A percentile compares a stretch with the other conserved stretches of the same genome.
Conservation (phyloP, 202 grass and related monocot species). For the Schoenoplectus tabernaemontani region DNA sequence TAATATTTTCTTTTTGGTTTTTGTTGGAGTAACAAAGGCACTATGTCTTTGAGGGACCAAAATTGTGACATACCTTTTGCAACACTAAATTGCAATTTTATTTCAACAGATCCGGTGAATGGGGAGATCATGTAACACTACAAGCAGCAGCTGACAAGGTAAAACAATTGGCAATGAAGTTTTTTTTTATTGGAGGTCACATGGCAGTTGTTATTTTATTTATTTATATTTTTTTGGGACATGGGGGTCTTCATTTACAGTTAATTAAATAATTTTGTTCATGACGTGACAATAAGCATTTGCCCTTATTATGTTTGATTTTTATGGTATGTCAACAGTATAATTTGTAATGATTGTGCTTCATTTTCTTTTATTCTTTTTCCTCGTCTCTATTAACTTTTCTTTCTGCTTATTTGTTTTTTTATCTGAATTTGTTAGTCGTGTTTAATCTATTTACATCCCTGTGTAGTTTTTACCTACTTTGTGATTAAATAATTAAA, state of each 20-base stretch:
- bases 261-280: not conserved
- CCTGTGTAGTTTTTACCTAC: too few relatives aligned
- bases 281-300: not conserved
- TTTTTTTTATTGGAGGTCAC: conserved; percentile 21
- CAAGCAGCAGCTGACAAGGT: conserved; percentile 99
- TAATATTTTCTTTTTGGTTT: not conserved
- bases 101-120: conserved; percentile 68
- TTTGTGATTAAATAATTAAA: not conserved
- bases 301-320: not conserved
- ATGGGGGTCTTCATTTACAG: not conserved
- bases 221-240: not conserved
- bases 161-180: not conserved
- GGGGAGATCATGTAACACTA: conserved; percentile 95
- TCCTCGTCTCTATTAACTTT: not conserved
- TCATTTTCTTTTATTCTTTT: not conserved
- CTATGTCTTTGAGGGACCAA: not conserved
- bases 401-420: conserved; percentile 1
- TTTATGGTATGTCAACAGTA: not conserved
- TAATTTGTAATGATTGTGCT: not conserved
- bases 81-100: not conserved
- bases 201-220: not conserved
- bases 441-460: not conserved
- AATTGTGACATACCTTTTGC: conserved; percentile 7
- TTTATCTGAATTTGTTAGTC: not conserved
- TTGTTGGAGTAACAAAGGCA: not conserved